Conservation (phyloP, 2,329 filamentous ascomycete species). For the Colletotrichum coccodes region DNA sequence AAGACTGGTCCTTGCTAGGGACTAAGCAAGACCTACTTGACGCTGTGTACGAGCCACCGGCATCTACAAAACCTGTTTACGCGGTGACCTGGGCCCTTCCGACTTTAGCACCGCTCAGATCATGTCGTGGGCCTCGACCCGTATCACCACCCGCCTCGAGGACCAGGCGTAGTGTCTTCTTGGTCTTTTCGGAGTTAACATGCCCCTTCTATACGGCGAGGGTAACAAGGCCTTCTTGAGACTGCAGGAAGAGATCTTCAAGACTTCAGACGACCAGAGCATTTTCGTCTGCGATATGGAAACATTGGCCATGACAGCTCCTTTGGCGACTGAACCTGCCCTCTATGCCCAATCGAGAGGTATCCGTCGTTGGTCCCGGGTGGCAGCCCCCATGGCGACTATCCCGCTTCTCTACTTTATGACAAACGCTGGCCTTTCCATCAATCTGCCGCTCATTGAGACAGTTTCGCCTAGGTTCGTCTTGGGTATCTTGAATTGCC, state of each 20-base stretch:
- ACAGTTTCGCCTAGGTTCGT: not conserved
- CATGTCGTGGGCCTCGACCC: constrained; percentile 48
- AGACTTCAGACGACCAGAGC: constrained; percentile 45
- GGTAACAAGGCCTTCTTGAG: constrained; percentile 45
- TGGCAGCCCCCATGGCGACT: not conserved
- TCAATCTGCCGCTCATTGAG: not conserved
- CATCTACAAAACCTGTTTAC: not conserved
- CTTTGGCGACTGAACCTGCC: not conserved
- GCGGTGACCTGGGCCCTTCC: not conserved
- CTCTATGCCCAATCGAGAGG: not conserved
- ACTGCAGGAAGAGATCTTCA: constrained; percentile 48
- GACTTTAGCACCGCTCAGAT: constrained; percentile 38
- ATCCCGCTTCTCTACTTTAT: not conserved
- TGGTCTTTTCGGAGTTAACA: constrained; percentile 47
- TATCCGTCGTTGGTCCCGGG: not conserved
- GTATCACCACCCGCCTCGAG: constrained; percentile 41
- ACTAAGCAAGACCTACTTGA: not conserved
- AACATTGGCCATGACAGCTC: not conserved
- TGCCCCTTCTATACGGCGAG: constrained; percentile 49
- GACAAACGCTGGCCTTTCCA: constrained; percentile 5
- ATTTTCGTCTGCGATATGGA: constrained; percentile 41
- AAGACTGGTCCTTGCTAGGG: constrained; percentile 19
- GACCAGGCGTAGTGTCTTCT: constrained; percentile 48
- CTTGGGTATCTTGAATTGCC: not conserved
- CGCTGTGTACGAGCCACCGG: not conserved